Base-by-base conservation (phyloP, 1,284 basidiomycete genomes). In the Tilletia indica region DNA sequence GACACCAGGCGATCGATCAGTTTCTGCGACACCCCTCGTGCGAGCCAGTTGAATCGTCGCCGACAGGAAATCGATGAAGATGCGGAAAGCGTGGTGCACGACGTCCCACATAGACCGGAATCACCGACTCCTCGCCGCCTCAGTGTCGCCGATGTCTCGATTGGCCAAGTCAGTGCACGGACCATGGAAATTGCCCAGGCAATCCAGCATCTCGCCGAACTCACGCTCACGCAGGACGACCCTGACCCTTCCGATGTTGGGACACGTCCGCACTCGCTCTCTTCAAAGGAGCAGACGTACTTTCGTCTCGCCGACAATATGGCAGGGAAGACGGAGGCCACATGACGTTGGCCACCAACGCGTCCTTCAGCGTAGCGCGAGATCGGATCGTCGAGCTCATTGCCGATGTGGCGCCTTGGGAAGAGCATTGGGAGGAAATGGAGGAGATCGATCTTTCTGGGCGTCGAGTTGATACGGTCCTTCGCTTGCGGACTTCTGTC, bases 371-470 rank as follows among this genome's bases (percentile, higher is more conserved):
- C 21, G 90, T 97, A 39, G 89, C 94, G 9, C 92, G 93, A 81
- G 95, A 97, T 84, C 89, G 90, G 63, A 89, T 99, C 2, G 91
- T 99, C 1, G 89, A 93, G 84, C 89, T 93, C 74, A 93, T 99
- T 81, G 98, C 95, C 56, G 95, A 98, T 81, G 90, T 95, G 14
- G 92, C 95, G 83, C 94, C 95, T 0, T 97, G 94, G 86, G 93
- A 95, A 83, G 93, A 94, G 19, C 89, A 93, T 83, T 99, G 96
- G 96, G 94, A 97, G 78, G 87, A 89, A 64, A 86, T 99, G 75
- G 87, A 83, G 70, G 85, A 86, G 16, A 90, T 99, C 76, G 91
- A 98, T 83, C 86, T 99, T 77, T 91, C 91, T 49, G 87, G 87
- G 68, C 91, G 91, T 84, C 89, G 89, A 66, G 86, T 96, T 66